phyloP scores from a whole-genome alignment of 73 alveolate species.

The Tetrahymena elliotti region DNA sequence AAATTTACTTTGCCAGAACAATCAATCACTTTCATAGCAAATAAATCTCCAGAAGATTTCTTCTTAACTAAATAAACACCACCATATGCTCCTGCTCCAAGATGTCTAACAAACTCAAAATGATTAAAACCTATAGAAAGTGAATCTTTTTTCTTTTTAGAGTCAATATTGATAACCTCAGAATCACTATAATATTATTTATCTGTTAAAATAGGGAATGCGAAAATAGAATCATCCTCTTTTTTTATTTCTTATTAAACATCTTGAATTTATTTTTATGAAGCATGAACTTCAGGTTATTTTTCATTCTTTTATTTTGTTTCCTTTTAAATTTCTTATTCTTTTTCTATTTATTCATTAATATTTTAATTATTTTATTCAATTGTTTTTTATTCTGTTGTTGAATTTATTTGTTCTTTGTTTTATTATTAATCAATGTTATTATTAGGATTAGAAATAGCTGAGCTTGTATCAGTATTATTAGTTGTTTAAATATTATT shows the following conservation, averaged over 20 bases:
- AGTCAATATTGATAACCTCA: background rate
- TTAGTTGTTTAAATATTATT: background rate
- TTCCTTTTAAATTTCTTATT: background rate
- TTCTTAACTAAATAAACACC: slow-evolving; percentile 70
- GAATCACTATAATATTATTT: slow-evolving; percentile 7
- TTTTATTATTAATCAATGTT: no score
- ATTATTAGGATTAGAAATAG: no score
- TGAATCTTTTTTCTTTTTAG: slow-evolving; percentile 5
- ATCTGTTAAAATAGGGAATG: slow-evolving; percentile 12
- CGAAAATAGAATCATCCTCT: background rate
- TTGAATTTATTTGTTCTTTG: background rate
- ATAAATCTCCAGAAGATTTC: slow-evolving; percentile 49
- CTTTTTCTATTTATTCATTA: background rate
- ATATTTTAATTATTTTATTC: background rate
- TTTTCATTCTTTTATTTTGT: background rate
- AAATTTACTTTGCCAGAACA: background rate
- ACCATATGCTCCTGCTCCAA: slow-evolving; percentile 89
- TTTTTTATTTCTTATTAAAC: background rate
- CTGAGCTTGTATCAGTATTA: background rate
- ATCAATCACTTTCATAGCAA: slow-evolving; percentile 69
- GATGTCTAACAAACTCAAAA: slow-evolving; percentile 56
- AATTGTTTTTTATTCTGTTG: background rate
- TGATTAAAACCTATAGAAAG: slow-evolving; percentile 7
- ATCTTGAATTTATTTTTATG: background rate
- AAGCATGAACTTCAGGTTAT: background rate